Evolutionary conservation across 371 early-diverging fungal genomes (phyloP).

Genomic region (Rhizopus stolonifer): DNA sequence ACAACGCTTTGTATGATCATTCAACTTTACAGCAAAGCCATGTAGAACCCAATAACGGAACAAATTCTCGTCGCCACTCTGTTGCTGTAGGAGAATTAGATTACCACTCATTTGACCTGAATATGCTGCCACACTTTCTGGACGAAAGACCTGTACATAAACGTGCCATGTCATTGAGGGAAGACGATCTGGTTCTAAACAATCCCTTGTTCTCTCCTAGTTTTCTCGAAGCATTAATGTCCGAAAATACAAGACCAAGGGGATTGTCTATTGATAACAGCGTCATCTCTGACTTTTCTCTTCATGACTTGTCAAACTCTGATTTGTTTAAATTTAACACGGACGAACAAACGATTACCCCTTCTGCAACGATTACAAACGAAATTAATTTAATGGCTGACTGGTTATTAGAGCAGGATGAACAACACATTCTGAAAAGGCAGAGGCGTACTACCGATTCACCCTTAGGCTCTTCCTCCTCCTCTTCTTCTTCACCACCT

Average conservation of each 20-base stretch:
- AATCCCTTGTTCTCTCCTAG: constrained; percentile 54
- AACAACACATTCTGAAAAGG: constrained; percentile 13
- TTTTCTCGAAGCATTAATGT: constrained; percentile 38
- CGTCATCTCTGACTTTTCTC: constrained; percentile 30
- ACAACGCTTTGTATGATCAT: constrained; percentile 18
- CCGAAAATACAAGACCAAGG: background rate
- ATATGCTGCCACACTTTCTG: background rate
- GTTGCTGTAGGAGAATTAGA: constrained; percentile 32
- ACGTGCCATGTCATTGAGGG: constrained; percentile 40
- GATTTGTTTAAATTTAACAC: constrained; percentile 14
- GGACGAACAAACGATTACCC: constrained; percentile 4
- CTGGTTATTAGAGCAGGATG: constrained; percentile 16
- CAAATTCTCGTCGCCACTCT: constrained; percentile 28
- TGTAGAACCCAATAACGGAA: constrained; percentile 5
- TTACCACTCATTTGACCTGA: constrained; percentile 25
- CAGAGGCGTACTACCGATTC: constrained; percentile 22
- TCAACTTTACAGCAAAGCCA: background rate
- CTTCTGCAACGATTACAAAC: constrained; percentile 14
- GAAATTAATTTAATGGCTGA: constrained; percentile 24
- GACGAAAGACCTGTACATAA: constrained; percentile 15
- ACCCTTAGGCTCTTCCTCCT: constrained; percentile 18
- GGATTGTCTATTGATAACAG: background rate
- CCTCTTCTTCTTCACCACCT: constrained; percentile 37
- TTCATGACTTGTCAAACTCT: constrained; percentile 30
- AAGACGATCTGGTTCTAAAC: constrained; percentile 31